Evolutionary conservation across 2,329 filamentous ascomycete species (phyloP), one percentile per base, ranked within the genome.

Genomic region (Aspergillus ruber): DNA sequence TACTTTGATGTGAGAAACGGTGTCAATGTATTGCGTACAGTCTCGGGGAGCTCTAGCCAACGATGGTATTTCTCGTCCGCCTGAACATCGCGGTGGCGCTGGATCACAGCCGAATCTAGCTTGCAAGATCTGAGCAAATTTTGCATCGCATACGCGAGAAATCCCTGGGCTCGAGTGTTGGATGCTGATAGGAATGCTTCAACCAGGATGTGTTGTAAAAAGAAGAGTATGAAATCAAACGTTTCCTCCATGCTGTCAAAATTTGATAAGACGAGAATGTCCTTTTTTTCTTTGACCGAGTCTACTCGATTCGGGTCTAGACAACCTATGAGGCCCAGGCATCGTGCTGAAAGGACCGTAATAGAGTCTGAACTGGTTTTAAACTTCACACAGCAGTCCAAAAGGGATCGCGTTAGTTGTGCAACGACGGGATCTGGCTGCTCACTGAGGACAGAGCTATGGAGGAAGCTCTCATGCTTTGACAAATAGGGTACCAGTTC

Each of bases 91-190:
- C 78, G 74, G 35, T 76, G 73, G 40, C 76, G 72, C 15, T 76
- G 65, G 25, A 72, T 71, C 35, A 76, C 71, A 17, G 75, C 80
- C 9, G 78, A 73, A 49, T 77, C 83, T 60, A 96, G 84, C 23
- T 86, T 84, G 60, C 86, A 88, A 55, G 85, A 82, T 40, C 84
- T 83, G 3, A 97, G 77, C 36, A 97, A 77, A 59, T 95, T 86
- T 67, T 99, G 93, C 83, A 98, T 96, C 2, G 86, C 88, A 67
- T 87, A 98, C 1, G 91, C 91, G 15, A 99, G 76, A 62, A 94
- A 95, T 0, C 90, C 90, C 66, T 97, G 93, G 5, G 90, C 79
- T 54, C 83, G 84, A 2, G 90, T 86, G 63, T 96, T 94, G 0
- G 86, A 93, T 1, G 88, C 86, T 1, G 91, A 95, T 39, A 95